These are phyloP conservation scores for Microcera coccophila DNA, from an alignment of 2,329 filamentous ascomycete genomes.

Conservation along the genomic window DNA sequence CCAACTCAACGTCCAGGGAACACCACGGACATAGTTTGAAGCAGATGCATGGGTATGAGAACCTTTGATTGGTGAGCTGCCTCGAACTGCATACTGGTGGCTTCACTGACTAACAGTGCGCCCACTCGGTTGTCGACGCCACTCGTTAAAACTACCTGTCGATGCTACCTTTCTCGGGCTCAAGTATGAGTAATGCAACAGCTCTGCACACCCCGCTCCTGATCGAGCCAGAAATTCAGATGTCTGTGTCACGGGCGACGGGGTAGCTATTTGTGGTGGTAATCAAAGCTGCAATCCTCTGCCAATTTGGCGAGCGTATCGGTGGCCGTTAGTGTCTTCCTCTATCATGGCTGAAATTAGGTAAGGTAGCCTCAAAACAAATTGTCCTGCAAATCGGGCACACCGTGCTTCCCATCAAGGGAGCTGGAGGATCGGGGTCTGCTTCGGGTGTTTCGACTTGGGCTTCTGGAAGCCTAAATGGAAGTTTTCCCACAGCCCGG, in stretches of 20 bases:
- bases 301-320: conserved; percentile 4
- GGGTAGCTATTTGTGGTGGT: background rate
- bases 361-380: background rate
- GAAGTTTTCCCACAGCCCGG: conserved; percentile 18
- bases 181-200: conserved; percentile 8
- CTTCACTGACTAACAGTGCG: conserved; percentile 7
- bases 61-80: conserved; percentile 6
- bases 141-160: conserved; percentile 4
- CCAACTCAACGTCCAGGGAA: conserved; percentile 6
- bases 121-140: conserved; percentile 6
- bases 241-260: background rate
- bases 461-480: conserved; percentile 28
- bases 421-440: conserved; percentile 23
- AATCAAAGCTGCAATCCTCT: background rate
- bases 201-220: conserved; percentile 3
- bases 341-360: conserved; percentile 2
- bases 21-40: conserved; percentile 9
- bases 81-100: conserved; percentile 2
- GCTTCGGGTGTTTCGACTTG: conserved; percentile 11
- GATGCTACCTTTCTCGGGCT: conserved; percentile 1
- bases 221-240: conserved; percentile 1
- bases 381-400: background rate
- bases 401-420: background rate
- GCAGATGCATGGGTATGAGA: background rate
- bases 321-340: conserved; percentile 12